Conservation (phyloP, 2,329 filamentous ascomycete genomes). For the Clonostachys rosea region DNA sequence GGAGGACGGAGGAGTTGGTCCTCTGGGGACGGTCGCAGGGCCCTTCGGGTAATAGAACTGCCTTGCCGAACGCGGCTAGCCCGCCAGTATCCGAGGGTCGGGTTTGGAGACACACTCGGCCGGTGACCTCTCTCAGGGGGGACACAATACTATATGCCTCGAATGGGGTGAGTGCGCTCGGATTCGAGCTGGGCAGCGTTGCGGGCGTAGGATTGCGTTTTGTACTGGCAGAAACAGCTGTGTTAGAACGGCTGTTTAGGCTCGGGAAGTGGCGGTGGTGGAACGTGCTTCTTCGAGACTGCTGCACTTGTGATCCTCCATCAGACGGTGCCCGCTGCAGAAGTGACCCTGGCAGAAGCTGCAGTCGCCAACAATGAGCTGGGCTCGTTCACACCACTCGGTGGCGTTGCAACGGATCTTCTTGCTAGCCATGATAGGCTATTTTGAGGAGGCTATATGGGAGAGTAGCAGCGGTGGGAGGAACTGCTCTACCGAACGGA, state of each 20-base stretch:
- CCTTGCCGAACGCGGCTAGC: too few relatives aligned
- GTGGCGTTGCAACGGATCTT: slow-evolving; percentile 85
- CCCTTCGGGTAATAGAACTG: too few relatives aligned
- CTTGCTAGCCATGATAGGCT: slow-evolving; percentile 57
- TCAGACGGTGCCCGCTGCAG: slow-evolving; percentile 89
- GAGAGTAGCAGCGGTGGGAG: too few relatives aligned
- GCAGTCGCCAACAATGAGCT: slow-evolving; percentile 94
- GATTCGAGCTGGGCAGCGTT: slow-evolving; percentile 90
- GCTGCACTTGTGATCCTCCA: slow-evolving; percentile 91
- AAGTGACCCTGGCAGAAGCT: slow-evolving; percentile 91
- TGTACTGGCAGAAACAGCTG: slow-evolving; percentile 54
- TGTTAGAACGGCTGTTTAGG: not conserved
- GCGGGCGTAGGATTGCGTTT: slow-evolving; percentile 92
- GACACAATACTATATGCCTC: slow-evolving; percentile 61
- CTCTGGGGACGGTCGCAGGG: too few relatives aligned
- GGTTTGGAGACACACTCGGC: too few relatives aligned
- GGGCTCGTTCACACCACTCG: slow-evolving; percentile 80
- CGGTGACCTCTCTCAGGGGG: too few relatives aligned
- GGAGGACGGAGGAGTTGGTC: too few relatives aligned
- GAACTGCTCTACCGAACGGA: too few relatives aligned
- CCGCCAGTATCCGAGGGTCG: too few relatives aligned
- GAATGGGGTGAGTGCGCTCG: slow-evolving; percentile 91
- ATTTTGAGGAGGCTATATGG: too few relatives aligned
- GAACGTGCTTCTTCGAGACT: slow-evolving; percentile 78
- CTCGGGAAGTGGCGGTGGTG: slow-evolving; percentile 8